Evolutionary conservation across 2,329 filamentous ascomycete species (phyloP).

Genomic region (Aspergillus melleus): DNA sequence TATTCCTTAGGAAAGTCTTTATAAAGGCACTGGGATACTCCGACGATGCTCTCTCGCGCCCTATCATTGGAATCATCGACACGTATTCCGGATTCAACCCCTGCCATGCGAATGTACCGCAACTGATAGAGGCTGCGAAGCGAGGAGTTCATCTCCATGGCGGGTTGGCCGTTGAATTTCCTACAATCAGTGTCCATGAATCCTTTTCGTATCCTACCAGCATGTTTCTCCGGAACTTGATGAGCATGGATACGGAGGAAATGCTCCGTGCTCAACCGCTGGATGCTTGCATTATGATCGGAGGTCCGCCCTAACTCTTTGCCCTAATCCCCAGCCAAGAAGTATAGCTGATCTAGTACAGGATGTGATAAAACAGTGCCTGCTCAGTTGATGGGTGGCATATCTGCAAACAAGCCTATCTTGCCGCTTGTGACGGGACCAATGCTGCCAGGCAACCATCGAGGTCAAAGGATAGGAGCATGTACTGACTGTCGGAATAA

Average conservation of each 20-base stretch:
- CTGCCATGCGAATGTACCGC: slow-evolving; percentile 70
- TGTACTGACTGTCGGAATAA: slow-evolving; percentile 75
- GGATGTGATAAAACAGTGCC: slow-evolving; percentile 75
- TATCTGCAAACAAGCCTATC: slow-evolving; percentile 72
- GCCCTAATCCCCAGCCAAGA: neutral
- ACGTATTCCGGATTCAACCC: slow-evolving; percentile 73
- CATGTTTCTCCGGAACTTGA: slow-evolving; percentile 73
- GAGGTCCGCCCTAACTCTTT: slow-evolving; percentile 47
- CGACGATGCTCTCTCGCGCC: slow-evolving; percentile 68
- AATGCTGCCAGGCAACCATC: slow-evolving; percentile 71
- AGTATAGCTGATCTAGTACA: slow-evolving; percentile 27
- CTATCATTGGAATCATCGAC: slow-evolving; percentile 74
- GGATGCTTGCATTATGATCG: slow-evolving; percentile 67
- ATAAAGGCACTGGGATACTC: slow-evolving; percentile 75
- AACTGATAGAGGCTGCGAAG: slow-evolving; percentile 69
- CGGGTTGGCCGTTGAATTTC: slow-evolving; percentile 70
- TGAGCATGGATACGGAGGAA: slow-evolving; percentile 80
- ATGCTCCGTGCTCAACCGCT: slow-evolving; percentile 73
- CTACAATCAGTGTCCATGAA: slow-evolving; percentile 71
- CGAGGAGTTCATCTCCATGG: slow-evolving; percentile 67
- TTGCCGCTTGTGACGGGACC: slow-evolving; percentile 69
- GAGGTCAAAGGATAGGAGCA: slow-evolving; percentile 65
- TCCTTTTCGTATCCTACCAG: slow-evolving; percentile 69
- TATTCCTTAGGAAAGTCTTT: slow-evolving; percentile 74
- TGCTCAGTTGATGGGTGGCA: slow-evolving; percentile 73